phyloP scores from a whole-genome alignment of 495 filamentous ascomycete genomes.

The Corynascus novoguineensis region DNA sequence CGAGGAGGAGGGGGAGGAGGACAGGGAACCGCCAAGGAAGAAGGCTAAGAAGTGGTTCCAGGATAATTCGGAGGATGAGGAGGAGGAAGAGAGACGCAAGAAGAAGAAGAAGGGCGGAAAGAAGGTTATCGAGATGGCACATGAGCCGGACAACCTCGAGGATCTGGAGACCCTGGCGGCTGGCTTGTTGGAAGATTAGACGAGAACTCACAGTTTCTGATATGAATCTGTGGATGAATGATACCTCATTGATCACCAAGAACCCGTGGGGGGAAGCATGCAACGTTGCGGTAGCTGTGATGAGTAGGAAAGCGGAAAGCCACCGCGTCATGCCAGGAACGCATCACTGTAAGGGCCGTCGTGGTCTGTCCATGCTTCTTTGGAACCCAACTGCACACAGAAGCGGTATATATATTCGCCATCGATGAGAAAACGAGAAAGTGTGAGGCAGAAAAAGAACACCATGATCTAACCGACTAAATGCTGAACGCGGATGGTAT shows the following conservation, averaged over 20 bases:
- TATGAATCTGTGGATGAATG: background rate
- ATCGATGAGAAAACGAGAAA: background rate
- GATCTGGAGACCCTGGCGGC: conserved; percentile 85
- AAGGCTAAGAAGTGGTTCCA: conserved; percentile 47
- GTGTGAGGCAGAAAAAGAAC: background rate
- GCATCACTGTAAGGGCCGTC: too few species aligned
- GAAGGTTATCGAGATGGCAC: conserved; percentile 50
- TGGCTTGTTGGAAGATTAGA: conserved; percentile 61
- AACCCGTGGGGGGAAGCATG: too few species aligned
- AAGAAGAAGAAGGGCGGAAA: conserved; percentile 38
- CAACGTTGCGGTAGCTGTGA: too few species aligned
- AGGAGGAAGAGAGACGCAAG: conserved; percentile 36
- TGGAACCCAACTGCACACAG: background rate
- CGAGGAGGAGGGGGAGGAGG: conserved; percentile 30
- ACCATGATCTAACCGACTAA: background rate
- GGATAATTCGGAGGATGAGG: conserved; percentile 41
- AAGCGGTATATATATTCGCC: background rate
- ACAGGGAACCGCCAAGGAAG: conserved; percentile 38
- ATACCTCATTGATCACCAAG: background rate
- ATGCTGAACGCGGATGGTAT: conserved; percentile 10
- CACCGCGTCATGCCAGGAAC: too few species aligned
- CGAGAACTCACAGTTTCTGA: background rate
- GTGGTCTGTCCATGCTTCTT: background rate
- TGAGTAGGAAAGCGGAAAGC: too few species aligned
- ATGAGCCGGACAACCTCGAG: conserved; percentile 76